Evolutionary conservation across 2,329 filamentous ascomycete genomes (phyloP), one percentile per base, ranked within the genome.

Genomic region (Ascochyta clinopodiicola): DNA sequence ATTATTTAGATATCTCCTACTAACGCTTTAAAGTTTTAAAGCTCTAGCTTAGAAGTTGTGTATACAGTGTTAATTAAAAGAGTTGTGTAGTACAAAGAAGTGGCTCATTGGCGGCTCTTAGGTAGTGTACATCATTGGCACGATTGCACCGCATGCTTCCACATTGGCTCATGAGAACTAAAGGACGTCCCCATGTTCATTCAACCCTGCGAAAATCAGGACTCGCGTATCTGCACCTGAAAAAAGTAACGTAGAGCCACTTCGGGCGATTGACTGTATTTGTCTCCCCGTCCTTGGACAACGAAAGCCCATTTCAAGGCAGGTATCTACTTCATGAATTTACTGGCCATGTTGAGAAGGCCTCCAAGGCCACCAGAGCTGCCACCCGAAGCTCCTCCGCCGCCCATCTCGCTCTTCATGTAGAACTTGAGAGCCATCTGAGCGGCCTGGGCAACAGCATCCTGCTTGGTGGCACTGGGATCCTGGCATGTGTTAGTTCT

Each of bases 341-440:
- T 88, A 72, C 81, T 82, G 8, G 86, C 86, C 70, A 87, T 63
- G 49, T 77, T 75, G 78, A 87, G 80, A 55, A 88, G 67, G 2
- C 84, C 82, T 57, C 81, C 75, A 13, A 76, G 75, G 1, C 77
- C 76, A 19, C 83, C 83, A 25, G 70, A 71, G 17, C 68, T 65
- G 25, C 70, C 66, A 27, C 78, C 72, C 19, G 83, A 83, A 12
- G 69, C 67, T n/a, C 70, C 69, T 31, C 71, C 64, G 29, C 77
- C 77, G 25, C 79, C 77, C 71, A 76, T 76, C 73, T 92, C 83
- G 66, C 84, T 86, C 84, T 96, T 93, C 80, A 96, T 79, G 76
- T 93, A 96, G 86, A 96, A 89, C 84, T 96, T 92, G 67, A 96
- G 76, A 2, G 92, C 93, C 84, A 91, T 89, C 82, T 96, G 88